Base-by-base conservation (phyloP, 345 rosid species). In the Arabis alpina region DNA sequence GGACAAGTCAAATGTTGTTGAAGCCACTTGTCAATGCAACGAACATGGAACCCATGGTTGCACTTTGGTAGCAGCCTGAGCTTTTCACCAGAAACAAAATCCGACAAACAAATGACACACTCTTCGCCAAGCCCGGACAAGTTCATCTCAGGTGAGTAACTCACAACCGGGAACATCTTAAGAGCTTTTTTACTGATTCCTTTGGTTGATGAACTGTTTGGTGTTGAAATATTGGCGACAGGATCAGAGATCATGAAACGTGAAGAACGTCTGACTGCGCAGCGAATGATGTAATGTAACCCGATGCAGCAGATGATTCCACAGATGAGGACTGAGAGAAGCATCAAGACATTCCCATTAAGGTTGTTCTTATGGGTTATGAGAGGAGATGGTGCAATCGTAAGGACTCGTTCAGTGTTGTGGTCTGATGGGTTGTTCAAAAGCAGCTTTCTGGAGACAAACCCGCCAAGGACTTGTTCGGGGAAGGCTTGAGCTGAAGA, bases 91-190 rank as follows among this genome's bases (percentile, higher is more conserved):
- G 71, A 1, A 27, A 55, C 64, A 59, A 78, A 83, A 39, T 80
- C 84, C 0, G 87, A 78, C 42, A 87, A 66, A 75, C 91, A 87
- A 19, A 87, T 87, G 30, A 66, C 80, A 14, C 91, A 87, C 54
- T 84, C 86, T 6, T 79, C 77, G n/a, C 77, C 87, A 16, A 83
- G 40, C 2, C 92, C 82, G 0, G 77, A 75, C 10, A 83, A 68
- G 51, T 75, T 77, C 63, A 73, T 37, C 64, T 77, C 85, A 45
- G 63, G 27, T 32, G 82, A 77, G 77, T 84, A 87, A 49, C 37
- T 74, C 55, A 84, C 82, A 2, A 64, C 75, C 0, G 86, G 80
- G 74, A 87, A 87, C 68, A 83, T 66, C 66, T 37, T 79, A 10
- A 84, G 74, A 53, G 77, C 86, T 64, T 80, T 82, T 23, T 70